phyloP scores from a whole-genome alignment of 441 rosid species.

The Daphne laureola region DNA sequence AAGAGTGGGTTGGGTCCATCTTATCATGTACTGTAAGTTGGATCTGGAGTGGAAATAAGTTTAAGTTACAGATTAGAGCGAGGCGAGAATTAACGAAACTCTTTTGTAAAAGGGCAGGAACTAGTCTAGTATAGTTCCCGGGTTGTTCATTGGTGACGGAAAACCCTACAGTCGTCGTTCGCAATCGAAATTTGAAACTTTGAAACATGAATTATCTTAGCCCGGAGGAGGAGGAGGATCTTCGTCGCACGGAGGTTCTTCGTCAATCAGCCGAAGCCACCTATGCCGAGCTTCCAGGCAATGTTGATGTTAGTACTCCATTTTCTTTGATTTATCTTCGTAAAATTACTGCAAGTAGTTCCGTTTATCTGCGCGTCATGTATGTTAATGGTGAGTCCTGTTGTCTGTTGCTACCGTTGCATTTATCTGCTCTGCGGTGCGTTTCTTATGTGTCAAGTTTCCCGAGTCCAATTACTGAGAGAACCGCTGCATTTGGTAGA shows the following conservation, averaged over 20 bases:
- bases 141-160: too few species aligned
- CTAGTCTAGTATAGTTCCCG: too few species aligned
- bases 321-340: too few species aligned
- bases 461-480: too few species aligned
- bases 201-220: slow-evolving; percentile 28
- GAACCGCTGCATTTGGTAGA: slow-evolving; percentile 22
- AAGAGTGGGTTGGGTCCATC: too few species aligned
- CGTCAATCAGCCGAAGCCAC: slow-evolving; percentile 39
- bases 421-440: background rate
- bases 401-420: background rate
- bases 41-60: too few species aligned
- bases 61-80: too few species aligned
- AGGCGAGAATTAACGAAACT: too few species aligned
- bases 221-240: slow-evolving; percentile 35
- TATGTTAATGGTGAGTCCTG: background rate
- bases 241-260: slow-evolving; percentile 33
- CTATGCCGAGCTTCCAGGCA: slow-evolving; percentile 40
- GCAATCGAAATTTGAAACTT: background rate
- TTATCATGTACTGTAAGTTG: too few species aligned
- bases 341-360: background rate
- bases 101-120: too few species aligned
- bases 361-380: background rate
- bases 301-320: slow-evolving; percentile 38
- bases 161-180: background rate
- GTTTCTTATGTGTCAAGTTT: background rate